These are phyloP conservation scores for Endocladia muricata DNA, from an alignment of 31 red algal species.

Conservation along the genomic window DNA sequence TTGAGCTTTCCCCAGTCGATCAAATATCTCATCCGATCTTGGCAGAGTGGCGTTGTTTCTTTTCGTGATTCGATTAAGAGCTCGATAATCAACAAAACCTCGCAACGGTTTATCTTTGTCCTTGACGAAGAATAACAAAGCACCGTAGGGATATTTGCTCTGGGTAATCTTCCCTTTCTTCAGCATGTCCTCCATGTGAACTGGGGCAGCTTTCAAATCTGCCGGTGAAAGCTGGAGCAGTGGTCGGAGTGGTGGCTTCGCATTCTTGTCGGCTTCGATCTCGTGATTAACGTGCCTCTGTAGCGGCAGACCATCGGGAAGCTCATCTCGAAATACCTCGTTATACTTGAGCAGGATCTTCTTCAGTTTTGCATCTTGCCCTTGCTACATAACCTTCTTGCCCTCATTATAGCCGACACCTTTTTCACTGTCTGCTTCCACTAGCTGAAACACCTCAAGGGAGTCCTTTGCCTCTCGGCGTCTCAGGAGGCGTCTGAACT, in stretches of 20 bases:
- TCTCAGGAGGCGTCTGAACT: conserved; percentile 1
- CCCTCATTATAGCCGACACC: no score
- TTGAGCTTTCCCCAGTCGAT: background rate
- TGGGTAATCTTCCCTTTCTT: background rate
- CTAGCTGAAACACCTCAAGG: background rate
- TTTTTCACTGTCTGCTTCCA: background rate
- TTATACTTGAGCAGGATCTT: background rate
- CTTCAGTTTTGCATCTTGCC: background rate
- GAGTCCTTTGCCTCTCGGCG: background rate
- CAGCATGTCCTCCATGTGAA: background rate
- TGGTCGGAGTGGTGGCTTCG: background rate
- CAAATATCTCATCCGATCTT: conserved; percentile 2
- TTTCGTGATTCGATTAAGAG: conserved; percentile 1
- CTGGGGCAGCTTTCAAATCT: background rate
- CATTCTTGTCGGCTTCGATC: background rate
- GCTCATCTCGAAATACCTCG: conserved; percentile 1
- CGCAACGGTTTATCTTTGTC: background rate
- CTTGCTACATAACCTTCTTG: background rate
- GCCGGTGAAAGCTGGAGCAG: conserved; percentile 8
- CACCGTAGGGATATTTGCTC: background rate
- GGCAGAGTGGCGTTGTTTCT: background rate
- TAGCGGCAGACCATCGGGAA: background rate
- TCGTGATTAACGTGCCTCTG: background rate
- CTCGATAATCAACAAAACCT: background rate
- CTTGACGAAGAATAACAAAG: background rate